Conservation (phyloP, 148 eudicot species). For the Beta vulgaris region DNA sequence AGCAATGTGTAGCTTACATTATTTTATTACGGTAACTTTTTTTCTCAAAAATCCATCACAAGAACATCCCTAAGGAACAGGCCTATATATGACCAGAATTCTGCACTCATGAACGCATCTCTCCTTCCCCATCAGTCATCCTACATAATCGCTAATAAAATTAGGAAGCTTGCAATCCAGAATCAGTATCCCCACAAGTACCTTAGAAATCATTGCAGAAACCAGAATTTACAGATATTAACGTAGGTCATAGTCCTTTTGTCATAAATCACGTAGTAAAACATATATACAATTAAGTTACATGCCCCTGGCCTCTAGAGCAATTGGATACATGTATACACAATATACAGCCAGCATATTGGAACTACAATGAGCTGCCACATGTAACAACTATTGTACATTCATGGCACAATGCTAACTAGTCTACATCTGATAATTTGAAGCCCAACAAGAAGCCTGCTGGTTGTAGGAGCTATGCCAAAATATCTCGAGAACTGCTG, state of each 20-base stretch:
- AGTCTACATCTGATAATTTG: not conserved
- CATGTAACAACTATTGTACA: not conserved
- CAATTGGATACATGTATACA: constrained; percentile 26
- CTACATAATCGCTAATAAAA: no score
- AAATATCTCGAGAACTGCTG: constrained; percentile 17
- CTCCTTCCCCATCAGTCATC: no score
- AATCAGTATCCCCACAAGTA: no score
- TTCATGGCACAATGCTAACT: not conserved
- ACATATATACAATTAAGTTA: constrained; percentile 25
- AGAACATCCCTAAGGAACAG: no score
- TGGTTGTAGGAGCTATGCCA: constrained; percentile 21
- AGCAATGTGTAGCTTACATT: no score
- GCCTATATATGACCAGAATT: no score
- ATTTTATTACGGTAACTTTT: no score
- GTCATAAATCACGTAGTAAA: constrained; percentile 17
- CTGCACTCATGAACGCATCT: no score
- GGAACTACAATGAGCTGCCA: constrained; percentile 5
- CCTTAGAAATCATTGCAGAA: no score
- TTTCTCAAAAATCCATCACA: no score
- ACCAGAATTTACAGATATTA: not conserved
- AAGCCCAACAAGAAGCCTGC: not conserved
- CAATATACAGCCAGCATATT: constrained; percentile 1
- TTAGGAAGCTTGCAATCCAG: no score
- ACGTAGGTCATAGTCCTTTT: constrained; percentile 18
- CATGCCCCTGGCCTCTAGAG: not conserved